Evolutionary conservation across 2,329 filamentous ascomycete species (phyloP), one percentile per base, ranked within the genome.

Genomic region (Pestalotiopsis sp.): DNA sequence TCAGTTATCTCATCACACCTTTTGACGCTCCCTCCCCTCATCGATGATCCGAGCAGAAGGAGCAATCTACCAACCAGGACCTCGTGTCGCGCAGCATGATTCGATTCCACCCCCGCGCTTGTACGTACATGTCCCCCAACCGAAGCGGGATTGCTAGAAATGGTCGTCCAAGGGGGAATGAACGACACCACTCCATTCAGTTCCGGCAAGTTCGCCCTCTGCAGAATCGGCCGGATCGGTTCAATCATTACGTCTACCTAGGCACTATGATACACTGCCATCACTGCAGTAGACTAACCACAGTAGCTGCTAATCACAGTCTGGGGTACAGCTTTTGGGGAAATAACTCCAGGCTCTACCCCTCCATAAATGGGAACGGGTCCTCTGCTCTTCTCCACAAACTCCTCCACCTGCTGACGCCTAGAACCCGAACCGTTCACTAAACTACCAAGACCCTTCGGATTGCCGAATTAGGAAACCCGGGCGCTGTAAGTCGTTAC

Each of bases 391-490:
- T 64, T 68, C 66, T 40, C 66, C 66, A 61, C 66, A 45, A 17
- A 23, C 61, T 58, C 23, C 27, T 65, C 61, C 64, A 63, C 64
- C 57, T 36, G 36, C 64, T 66, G n/a, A 56, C 68, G 49, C 58
- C 49, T 65, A 57, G 60, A 64, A 57, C n/a, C 57, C 36, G 23
- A 58, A 65, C 40, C 64, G 13, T 62, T 58, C 23, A 40, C 45
- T 41, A 41, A 27, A 20, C 20, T 41, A 9, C 7, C 7, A 45
- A n/a, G 13, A 45, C 45, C 6, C 20, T 11, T 36, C 74, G 74
- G 74, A 25, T 73, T 75, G 40, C 74, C 72, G 5, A 5, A 71
- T 71, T 70, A 52, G 74, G 74, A 41, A 74, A 72, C 68, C 69
- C 73, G 70, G 14, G 31, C 36, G 13, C 11, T 59, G 17, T 38